Evolutionary conservation across 805 yeast species (phyloP), one percentile per base, ranked within the genome.

Genomic region (Clavispora asparagi): DNA sequence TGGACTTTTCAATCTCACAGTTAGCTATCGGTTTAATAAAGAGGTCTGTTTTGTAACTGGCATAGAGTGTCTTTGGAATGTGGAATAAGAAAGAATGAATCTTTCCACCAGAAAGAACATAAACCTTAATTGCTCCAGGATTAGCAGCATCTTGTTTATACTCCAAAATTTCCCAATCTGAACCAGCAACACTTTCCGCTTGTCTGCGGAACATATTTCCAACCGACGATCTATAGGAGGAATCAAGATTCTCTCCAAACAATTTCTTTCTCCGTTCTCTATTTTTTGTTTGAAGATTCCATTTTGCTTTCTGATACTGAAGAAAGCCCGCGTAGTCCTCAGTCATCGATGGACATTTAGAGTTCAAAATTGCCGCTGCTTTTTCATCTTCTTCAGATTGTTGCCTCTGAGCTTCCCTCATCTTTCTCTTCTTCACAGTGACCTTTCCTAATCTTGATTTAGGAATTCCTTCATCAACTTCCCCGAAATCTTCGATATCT

Each of bases 121-220:
- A 79, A 0, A 87, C 97, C 47, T 81, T 83, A 28, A 92, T 70
- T 42, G 79, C 84, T n/a, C 97, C 98, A 0, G 88, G 85, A 42
- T 62, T 68, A 9, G 62, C 50, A 1, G 73, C 71, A 37, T 83
- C 82, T 9, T 64, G 56, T 49, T 78, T 78, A 57, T 87, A 82
- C 54, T 89, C 90, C 31, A 94, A 63, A 32, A 94, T 74, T 51
- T 90, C 89, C 99, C 99, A 94, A 29, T 82, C 78, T 0, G 87
- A 74, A 7, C 83, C 83, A 9, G 88, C 85, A 56, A 85, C 82
- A 36, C 74, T 77, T 59, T 85, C 96, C 0, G 95, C 95, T 56
- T 87, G 94, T 42, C 78, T 77, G 43, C 86, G 77, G 38, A 90
- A 71, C 72, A 90, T 76, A 17, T 77, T 77, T 8, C 90, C 85